These are phyloP conservation scores for Monilinia fructigena DNA, from an alignment of 2,329 filamentous ascomycete genomes.

Conservation along the genomic window DNA sequence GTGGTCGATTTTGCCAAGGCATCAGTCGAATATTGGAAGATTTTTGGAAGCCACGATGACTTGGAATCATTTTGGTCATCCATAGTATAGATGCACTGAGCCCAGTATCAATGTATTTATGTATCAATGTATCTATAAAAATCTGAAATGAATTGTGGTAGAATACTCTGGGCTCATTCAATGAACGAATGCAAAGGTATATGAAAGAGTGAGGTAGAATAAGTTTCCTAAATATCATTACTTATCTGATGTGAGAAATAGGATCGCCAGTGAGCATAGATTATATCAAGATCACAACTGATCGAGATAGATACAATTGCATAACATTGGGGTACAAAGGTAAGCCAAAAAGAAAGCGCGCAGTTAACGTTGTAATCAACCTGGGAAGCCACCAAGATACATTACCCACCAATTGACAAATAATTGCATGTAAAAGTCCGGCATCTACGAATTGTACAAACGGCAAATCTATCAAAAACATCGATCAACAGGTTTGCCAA, in stretches of 20 bases:
- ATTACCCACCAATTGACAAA: slow-evolving; percentile 12
- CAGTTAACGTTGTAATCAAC: neutral
- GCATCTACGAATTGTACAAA: neutral
- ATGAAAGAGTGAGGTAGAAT: neutral
- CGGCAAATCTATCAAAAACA: neutral
- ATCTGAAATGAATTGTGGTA: neutral
- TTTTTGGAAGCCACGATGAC: slow-evolving; percentile 37
- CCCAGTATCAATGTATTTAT: neutral
- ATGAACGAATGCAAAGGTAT: neutral
- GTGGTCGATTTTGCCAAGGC: slow-evolving; percentile 29
- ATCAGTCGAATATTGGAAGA: slow-evolving; percentile 28
- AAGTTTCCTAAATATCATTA: neutral
- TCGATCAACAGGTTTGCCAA: slow-evolving; percentile 16
- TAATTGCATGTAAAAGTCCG: neutral
- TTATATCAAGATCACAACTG: slow-evolving; percentile 1
- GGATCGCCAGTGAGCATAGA: neutral
- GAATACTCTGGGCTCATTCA: neutral
- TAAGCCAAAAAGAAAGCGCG: neutral
- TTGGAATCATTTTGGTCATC: slow-evolving; percentile 27
- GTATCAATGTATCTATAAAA: neutral
- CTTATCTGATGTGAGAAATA: neutral
- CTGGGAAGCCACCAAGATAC: neutral
- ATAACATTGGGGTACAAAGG: neutral
- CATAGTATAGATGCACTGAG: slow-evolving; percentile 7
- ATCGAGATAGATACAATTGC: neutral